Evolutionary conservation across 2,329 filamentous ascomycete genomes (phyloP), one percentile per base, ranked within the genome.

Genomic region (Neofusicoccum ribis): DNA sequence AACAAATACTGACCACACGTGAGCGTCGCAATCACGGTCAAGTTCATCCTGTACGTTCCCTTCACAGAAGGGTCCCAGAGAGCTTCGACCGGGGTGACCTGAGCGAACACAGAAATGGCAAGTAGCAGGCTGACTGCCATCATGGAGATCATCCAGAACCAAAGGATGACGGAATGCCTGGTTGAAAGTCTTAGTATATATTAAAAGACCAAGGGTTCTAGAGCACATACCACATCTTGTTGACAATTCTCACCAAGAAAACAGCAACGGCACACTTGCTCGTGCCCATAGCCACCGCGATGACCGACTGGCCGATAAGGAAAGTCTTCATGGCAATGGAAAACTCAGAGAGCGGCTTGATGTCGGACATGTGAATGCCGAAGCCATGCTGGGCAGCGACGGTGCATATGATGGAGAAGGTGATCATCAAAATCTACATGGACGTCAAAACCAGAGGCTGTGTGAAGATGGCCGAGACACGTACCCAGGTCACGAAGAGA

Each of bases 1-100:
- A 69, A 46, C 69, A 70, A 8, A n/a, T 20, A 56, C 51, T 17
- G 17, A 56, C 51, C 51, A 20, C 58, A 61, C 15, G 34, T 36
- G 1, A 61, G 11, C 2, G 37, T 61, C 8, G 58, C 58, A 14
- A 61, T 39, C 1, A 61, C n/a, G 31, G 58, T 47, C 31, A 61
- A 44, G 20, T 50, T 61, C 58, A 61, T 4, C 14, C 14, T 36
- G 27, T 20, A 31, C 3, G n/a, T 17, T 39, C 36, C 58, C 20
- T 49, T 61, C 5, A 61, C 46, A 6, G 43, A 27, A n/a, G 58
- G 34, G 23, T 61, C 44, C 58, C 58, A 61, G 9, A 61, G 43
- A 2, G 58, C 43, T 39, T 61, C 43, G 3, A 61, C 58, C 6
- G 58, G 58, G 20, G 20, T 34, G 23, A 47, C 27, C 23, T 61